Base-by-base conservation (phyloP, 106 monocot species). In the Narthecium ossifragum region DNA sequence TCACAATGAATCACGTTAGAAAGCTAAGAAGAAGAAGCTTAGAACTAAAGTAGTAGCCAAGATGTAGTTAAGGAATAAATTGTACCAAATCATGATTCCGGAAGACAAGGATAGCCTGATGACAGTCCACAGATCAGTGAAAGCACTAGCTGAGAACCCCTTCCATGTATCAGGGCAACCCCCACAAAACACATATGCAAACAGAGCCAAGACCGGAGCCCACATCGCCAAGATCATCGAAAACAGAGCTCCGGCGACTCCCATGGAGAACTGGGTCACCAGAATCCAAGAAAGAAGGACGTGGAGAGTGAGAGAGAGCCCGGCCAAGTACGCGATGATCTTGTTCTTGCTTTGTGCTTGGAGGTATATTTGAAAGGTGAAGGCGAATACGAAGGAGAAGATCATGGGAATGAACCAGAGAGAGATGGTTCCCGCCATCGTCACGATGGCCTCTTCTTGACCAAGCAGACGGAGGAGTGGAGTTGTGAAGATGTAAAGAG, bases 321-420 rank as follows among this genome's bases (percentile, higher is more conserved):
- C 37, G 0, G 77, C 79, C 17, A 82, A 56, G 53, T 80, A 82
- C 0, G 77, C 62, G 53, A 85, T 74, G 28, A 85, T 71, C 4
- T 41, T 14, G 66, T 92, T 92, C 74, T 70, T 86, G 67, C 78
- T 79, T 54, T 92, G 91, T 8, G 78, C 48, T 50, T 92, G 91
- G 40, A 92, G 86, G 34, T 76, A 92, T 74, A 79, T 83, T 53
- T 92, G 86, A 23, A 92, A 70, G 6, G 86, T 85, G 79, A 72
- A 92, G 22, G 70, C 40, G 52, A 76, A 68, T 7, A 59, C 65
- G 17, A 61, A 74, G 45, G 86, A 78, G 65, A 86, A 77, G 31
- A 76, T 18, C 0, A 73, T 31, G 0, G 86, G 86, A 38, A 92
- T 80, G 69, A 65, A 80, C 91, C 86, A 86, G 0, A 83, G 14